Evolutionary conservation across 306 rosid genomes (phyloP), one percentile per base, ranked within the genome.

Genomic region (Neltuma alba): DNA sequence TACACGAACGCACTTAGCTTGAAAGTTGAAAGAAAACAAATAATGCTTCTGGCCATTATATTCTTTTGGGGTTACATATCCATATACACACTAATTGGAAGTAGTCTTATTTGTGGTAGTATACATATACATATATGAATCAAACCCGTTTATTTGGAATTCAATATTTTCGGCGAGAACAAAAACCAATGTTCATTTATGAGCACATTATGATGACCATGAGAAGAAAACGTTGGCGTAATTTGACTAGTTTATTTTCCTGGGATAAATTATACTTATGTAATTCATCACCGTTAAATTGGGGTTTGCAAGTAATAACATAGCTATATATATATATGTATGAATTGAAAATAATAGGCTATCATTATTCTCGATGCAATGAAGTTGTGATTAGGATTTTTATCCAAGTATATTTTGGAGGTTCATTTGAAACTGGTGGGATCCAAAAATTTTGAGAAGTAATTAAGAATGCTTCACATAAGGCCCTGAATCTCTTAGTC

Each of bases 131-230:
- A 50, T 50, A 5, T 27, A 57, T 50, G 10, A 25, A 2, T 6
- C 1, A 21, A 25, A 11, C 64, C 2, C 64, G 16, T 57, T 12
- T 57, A 74, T 40, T 66, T 44, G 34, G 48, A 28, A 36, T 79
- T 83, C 83, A 78, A 74, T 57, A 36, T 55, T 55, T 57, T 68
- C 84, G 76, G 80, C 76, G 30, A 40, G 5, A 42, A 11, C 36
- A 62, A 47, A 70, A 42, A 20, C 20, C 47, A 27, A 20, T 25
- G 34, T 72, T 62, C 65, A 37, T 28, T 5, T 61, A 15, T 25
- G 27, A 10, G 34, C 33, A 57, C 27, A 25, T 57, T 57, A 57
- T 57, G 18, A 57, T 12, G 33, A 0, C 18, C 0, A 27, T 25
- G 18, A 57, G 15, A 21, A 11, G 34, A 57, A 57, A 57, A 57